phyloP scores from a whole-genome alignment of 2,329 filamentous ascomycete species.

The Pseudomassariella vexata region DNA sequence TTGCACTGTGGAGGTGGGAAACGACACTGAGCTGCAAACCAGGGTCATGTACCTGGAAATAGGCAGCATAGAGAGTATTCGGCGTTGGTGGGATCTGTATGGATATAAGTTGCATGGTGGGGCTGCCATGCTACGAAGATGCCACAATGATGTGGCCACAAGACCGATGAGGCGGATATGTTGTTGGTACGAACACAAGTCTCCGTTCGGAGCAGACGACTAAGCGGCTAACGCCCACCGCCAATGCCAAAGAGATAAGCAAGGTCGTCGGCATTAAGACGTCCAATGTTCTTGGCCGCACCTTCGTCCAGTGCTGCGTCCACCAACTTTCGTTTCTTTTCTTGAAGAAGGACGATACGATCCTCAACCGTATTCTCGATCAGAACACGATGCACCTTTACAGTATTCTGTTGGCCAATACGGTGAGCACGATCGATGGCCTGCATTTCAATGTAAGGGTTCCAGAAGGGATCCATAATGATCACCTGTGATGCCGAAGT shows the following conservation, averaged over 20 bases:
- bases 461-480: conserved; percentile 92
- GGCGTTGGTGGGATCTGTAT: no score
- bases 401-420: conserved; percentile 70
- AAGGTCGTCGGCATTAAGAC: conserved; percentile 62
- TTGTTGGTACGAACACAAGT: no score
- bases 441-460: conserved; percentile 88
- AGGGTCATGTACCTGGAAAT: no score
- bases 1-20: no score
- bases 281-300: conserved; percentile 58
- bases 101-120: no score
- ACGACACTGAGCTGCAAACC: no score
- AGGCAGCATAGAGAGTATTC: no score
- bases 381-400: conserved; percentile 75
- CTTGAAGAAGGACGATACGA: conserved; percentile 72
- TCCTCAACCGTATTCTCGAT: conserved; percentile 79
- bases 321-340: conserved; percentile 72
- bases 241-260: conserved; percentile 67
- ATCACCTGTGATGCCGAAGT: conserved; percentile 80
- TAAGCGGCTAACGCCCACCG: no score
- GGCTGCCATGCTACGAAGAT: no score
- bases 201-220: no score
- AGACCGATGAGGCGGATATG: no score
- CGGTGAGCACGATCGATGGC: conserved; percentile 86
- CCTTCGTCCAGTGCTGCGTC: conserved; percentile 75
- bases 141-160: no score